These are phyloP conservation scores for Acanthamoeba culbertsoni DNA, from an alignment of 208 protist genomes.

Conservation along the genomic window DNA sequence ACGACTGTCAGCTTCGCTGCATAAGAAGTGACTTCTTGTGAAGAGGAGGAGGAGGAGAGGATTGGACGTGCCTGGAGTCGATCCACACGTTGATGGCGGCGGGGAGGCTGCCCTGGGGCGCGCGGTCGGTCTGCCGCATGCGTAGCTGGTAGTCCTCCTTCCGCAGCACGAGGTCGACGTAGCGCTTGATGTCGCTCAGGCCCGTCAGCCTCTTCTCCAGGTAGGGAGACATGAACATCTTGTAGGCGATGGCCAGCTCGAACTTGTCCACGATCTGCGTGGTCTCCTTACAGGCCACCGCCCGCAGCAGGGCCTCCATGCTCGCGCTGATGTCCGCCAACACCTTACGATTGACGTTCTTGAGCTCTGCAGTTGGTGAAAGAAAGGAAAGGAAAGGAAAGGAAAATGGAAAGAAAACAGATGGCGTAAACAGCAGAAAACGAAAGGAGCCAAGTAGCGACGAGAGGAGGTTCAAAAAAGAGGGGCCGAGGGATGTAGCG, in stretches of 20 bases:
- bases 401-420: not conserved
- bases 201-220: slow-evolving; percentile 73
- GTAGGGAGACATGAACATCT: slow-evolving; percentile 71
- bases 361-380: slow-evolving; percentile 55
- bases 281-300: not conserved
- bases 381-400: not conserved
- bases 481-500: not conserved
- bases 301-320: slow-evolving; percentile 50
- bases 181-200: slow-evolving; percentile 72
- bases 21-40: not conserved
- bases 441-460: not conserved
- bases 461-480: not conserved
- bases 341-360: slow-evolving; percentile 68
- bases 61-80: slow-evolving; percentile 25
- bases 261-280: not conserved
- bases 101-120: not conserved
- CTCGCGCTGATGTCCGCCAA: slow-evolving; percentile 60
- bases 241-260: slow-evolving; percentile 65
- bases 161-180: slow-evolving; percentile 14
- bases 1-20: too few species aligned
- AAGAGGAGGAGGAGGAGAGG: not conserved
- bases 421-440: not conserved
- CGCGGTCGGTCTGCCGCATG: slow-evolving; percentile 23
- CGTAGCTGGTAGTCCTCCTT: slow-evolving; percentile 62
- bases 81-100: not conserved